These are phyloP conservation scores for Quercus tomentella DNA, from an alignment of 331 rosid species.

Conservation along the genomic window DNA sequence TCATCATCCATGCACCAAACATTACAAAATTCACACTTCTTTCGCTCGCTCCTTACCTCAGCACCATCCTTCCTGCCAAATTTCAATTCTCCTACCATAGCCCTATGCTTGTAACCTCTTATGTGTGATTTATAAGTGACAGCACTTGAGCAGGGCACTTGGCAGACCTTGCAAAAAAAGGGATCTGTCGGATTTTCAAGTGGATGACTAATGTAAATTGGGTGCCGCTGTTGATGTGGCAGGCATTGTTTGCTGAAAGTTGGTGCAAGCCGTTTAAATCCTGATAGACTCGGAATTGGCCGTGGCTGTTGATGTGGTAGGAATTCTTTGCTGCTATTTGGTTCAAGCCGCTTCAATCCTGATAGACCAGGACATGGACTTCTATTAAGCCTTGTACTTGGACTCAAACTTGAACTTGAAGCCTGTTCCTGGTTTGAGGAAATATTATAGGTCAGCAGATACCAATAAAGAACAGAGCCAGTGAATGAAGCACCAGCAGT, in stretches of 20 bases:
- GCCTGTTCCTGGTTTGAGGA: background rate
- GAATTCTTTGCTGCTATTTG: background rate
- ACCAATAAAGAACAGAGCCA: background rate
- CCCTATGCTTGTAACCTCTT: conserved; percentile 1
- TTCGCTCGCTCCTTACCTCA: background rate
- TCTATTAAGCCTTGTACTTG: background rate
- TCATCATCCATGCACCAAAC: background rate
- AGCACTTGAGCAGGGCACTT: background rate
- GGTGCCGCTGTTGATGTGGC: background rate
- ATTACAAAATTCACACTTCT: background rate
- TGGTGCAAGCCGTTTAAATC: background rate
- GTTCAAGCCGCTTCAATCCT: background rate
- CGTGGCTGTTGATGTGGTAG: background rate
- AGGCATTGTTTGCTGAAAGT: background rate
- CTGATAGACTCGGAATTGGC: background rate
- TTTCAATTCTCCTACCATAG: background rate
- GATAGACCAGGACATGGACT: background rate
- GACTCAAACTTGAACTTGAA: background rate
- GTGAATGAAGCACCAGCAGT: background rate
- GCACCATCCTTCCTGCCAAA: background rate
- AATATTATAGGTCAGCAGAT: background rate
- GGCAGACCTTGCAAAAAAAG: background rate
- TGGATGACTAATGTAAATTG: background rate
- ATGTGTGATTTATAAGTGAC: background rate
- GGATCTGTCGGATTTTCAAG: background rate